Percentiles rank a stretch among this genome's conserved stretches.
Conservation (phyloP, 169 alveolate species). For the Plasmodium falciparum region DNA sequence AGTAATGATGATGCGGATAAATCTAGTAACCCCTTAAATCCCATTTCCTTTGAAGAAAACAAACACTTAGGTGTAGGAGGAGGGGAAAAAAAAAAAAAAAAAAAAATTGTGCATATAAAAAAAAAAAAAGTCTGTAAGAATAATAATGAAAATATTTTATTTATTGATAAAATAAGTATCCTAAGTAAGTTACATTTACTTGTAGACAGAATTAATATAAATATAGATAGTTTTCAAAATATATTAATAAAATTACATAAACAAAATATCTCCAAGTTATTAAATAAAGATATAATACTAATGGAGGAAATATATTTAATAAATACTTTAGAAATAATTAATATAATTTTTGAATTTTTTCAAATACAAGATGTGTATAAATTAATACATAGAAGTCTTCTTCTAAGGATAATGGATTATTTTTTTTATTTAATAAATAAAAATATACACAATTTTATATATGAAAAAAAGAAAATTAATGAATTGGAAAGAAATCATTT, state of each 20-base stretch:
- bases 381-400: conserved; percentile 36
- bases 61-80: background rate
- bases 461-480: conserved; percentile 25
- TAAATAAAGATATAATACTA: conserved; percentile 35
- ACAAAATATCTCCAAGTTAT: conserved; percentile 25
- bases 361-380: conserved; percentile 53
- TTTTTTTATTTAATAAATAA: conserved; percentile 55
- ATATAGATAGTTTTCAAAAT: conserved; percentile 54
- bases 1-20: too few species aligned
- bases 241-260: conserved; percentile 59
- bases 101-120: background rate
- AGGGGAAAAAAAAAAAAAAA: background rate
- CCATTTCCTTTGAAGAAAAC: background rate
- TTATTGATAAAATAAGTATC: conserved; percentile 45
- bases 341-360: conserved; percentile 58
- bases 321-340: conserved; percentile 29
- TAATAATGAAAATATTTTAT: background rate
- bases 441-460: conserved; percentile 14
- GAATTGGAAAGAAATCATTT: conserved; percentile 23
- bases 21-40: too few species aligned
- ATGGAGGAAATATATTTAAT: conserved; percentile 57
- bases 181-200: conserved; percentile 35
- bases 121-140: background rate
- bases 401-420: conserved; percentile 49
- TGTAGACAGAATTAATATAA: conserved; percentile 46